Evolutionary conservation across 2,329 filamentous ascomycete genomes (phyloP).

Genomic region (Neopestalotiopsis clavispora): DNA sequence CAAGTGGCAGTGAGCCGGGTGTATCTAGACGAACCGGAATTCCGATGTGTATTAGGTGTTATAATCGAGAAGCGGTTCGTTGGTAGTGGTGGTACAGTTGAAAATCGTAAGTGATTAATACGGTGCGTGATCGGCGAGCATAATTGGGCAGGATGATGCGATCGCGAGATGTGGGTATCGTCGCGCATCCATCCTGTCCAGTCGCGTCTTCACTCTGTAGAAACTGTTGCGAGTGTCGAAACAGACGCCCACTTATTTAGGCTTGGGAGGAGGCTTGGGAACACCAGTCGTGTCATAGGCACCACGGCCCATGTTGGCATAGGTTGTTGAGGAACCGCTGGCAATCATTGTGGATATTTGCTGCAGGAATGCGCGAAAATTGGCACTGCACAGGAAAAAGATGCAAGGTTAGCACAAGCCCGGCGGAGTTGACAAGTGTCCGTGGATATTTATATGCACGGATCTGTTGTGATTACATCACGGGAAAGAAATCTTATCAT

Average conservation of each 20-base stretch:
- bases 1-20: conserved; percentile 28
- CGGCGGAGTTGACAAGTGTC: background rate
- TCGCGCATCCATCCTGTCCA: background rate
- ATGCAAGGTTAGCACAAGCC: conserved; percentile 13
- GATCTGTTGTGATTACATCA: conserved; percentile 12
- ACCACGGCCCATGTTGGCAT: conserved; percentile 41
- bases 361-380: background rate
- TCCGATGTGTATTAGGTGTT: conserved; percentile 32
- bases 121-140: conserved; percentile 21
- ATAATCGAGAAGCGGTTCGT: conserved; percentile 31
- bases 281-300: conserved; percentile 42
- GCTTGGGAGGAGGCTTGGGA: conserved; percentile 40
- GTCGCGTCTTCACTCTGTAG: background rate
- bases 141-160: background rate
- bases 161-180: background rate
- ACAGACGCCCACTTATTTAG: conserved; percentile 29
- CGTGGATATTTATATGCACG: conserved; percentile 8
- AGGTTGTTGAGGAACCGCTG: conserved; percentile 30
- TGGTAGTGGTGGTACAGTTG: conserved; percentile 35
- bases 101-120: conserved; percentile 29
- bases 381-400: conserved; percentile 7
- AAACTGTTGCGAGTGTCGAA: conserved; percentile 11
- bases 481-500: background rate
- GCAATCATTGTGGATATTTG: conserved; percentile 31
- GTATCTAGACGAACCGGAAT: conserved; percentile 21